phyloP scores from a whole-genome alignment of 768 basidiomycete species.

The Termitomyces sp. region DNA sequence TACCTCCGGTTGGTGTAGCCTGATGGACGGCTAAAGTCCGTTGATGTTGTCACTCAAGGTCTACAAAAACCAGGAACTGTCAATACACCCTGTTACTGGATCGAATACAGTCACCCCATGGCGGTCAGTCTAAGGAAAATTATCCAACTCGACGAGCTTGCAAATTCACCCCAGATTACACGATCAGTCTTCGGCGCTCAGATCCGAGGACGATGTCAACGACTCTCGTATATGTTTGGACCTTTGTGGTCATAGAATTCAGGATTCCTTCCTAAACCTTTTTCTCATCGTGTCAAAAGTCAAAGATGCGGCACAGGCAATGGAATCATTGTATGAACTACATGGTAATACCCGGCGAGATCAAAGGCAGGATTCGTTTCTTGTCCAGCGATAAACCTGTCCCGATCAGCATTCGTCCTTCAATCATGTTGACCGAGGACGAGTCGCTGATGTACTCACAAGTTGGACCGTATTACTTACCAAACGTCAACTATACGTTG shows the following conservation, averaged over 20 bases:
- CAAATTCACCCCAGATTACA: background rate
- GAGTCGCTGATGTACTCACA: no score
- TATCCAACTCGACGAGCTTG: no score
- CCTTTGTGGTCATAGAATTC: background rate
- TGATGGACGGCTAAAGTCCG: background rate
- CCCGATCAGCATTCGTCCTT: slow-evolving; percentile 19
- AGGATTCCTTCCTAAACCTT: background rate
- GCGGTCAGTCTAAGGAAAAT: no score
- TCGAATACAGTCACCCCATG: background rate
- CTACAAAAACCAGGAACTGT: background rate
- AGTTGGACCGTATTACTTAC: no score
- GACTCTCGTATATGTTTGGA: slow-evolving; percentile 66
- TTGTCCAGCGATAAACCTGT: slow-evolving; percentile 98
- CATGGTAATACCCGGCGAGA: slow-evolving; percentile 87
- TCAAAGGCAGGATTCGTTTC: slow-evolving; percentile 91
- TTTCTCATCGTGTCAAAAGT: slow-evolving; percentile 47
- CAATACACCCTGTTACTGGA: background rate
- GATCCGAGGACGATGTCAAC: background rate
- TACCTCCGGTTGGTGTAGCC: background rate
- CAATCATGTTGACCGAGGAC: no score
- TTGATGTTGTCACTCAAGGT: background rate
- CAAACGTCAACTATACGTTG: no score
- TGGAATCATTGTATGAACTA: slow-evolving; percentile 78
- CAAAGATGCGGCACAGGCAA: slow-evolving; percentile 80
- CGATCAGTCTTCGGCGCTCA: background rate